Evolutionary conservation across 805 yeast species (phyloP).

Genomic region (Danielia oregonensis): DNA sequence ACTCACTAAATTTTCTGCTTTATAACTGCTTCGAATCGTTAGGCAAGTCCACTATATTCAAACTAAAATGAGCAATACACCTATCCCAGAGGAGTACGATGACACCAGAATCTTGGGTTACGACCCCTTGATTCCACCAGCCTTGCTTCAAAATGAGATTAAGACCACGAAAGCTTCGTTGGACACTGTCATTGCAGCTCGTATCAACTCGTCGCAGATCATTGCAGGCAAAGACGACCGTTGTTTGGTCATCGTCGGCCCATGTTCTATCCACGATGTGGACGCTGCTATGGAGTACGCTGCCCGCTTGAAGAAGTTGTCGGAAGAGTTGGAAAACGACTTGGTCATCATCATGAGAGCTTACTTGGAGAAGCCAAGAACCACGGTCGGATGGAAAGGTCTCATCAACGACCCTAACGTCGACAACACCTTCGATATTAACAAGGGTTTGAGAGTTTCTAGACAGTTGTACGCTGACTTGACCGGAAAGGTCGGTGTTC

Average conservation of each 20-base stretch:
- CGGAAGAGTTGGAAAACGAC: slow-evolving; percentile 66
- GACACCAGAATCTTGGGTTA: slow-evolving; percentile 83
- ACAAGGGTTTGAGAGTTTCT: slow-evolving; percentile 88
- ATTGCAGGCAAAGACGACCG: slow-evolving; percentile 84
- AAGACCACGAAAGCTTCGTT: slow-evolving; percentile 62
- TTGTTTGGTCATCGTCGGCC: slow-evolving; percentile 86
- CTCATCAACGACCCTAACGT: slow-evolving; percentile 95
- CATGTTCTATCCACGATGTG: slow-evolving; percentile 96
- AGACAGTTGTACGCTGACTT: slow-evolving; percentile 82
- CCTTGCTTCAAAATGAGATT: slow-evolving; percentile 79
- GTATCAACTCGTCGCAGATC: slow-evolving; percentile 70
- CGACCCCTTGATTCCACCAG: slow-evolving; percentile 96
- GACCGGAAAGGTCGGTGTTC: slow-evolving; percentile 63
- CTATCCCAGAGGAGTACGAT: slow-evolving; percentile 63
- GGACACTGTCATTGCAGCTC: slow-evolving; percentile 65
- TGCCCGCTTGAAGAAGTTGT: slow-evolving; percentile 51
- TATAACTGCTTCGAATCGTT: too few species aligned
- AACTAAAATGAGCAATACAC: slow-evolving; percentile 37
- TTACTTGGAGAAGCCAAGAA: slow-evolving; percentile 95
- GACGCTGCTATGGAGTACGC: slow-evolving; percentile 89
- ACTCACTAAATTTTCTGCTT: slow-evolving; percentile 11
- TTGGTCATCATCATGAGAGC: slow-evolving; percentile 93
- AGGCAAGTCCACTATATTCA: neutral
- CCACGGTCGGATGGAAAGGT: slow-evolving; percentile 99
- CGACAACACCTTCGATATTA: slow-evolving; percentile 87